phyloP scores from a whole-genome alignment of 495 filamentous ascomycete genomes.

The Jackrogersella multiformis region DNA sequence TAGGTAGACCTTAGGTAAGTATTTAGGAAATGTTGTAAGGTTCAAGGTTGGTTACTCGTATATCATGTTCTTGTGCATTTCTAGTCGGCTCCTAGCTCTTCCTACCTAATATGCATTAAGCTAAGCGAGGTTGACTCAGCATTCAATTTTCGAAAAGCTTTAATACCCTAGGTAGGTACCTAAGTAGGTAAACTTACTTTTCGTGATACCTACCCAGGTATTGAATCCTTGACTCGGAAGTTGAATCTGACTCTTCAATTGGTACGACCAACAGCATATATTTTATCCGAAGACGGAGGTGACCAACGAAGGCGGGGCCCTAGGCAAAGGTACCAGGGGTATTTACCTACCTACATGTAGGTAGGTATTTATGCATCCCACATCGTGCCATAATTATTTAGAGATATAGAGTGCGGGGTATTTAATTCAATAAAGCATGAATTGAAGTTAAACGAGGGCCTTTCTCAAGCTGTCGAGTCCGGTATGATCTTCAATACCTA shows the following conservation, averaged over 20 bases:
- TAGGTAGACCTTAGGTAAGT: too few relatives aligned
- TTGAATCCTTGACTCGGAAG: background rate
- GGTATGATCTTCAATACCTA: background rate
- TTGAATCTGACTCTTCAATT: too few relatives aligned
- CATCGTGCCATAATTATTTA: background rate
- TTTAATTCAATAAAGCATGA: background rate
- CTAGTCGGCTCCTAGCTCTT: conserved; percentile 4
- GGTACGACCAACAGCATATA: conserved; percentile 4
- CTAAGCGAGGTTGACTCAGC: conserved; percentile 19
- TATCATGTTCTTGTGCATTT: conserved; percentile 9
- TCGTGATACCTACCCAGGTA: too few relatives aligned
- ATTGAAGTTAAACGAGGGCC: background rate
- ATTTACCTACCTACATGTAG: too few relatives aligned
- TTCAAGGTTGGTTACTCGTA: too few relatives aligned
- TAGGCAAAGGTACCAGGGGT: background rate
- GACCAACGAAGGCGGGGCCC: conserved; percentile 7
- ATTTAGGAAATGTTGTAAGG: too few relatives aligned
- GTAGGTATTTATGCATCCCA: conserved; percentile 3
- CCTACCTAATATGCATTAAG: conserved; percentile 15
- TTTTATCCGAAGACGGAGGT: conserved; percentile 40
- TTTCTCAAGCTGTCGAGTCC: background rate
- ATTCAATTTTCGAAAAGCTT: background rate
- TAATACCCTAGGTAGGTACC: too few relatives aligned
- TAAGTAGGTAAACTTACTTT: too few relatives aligned
- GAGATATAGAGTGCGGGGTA: background rate